Evolutionary conservation across 352 stramenopile genomes (phyloP), one percentile per base, ranked within the genome.

Genomic region (Phytophthora citricola): DNA sequence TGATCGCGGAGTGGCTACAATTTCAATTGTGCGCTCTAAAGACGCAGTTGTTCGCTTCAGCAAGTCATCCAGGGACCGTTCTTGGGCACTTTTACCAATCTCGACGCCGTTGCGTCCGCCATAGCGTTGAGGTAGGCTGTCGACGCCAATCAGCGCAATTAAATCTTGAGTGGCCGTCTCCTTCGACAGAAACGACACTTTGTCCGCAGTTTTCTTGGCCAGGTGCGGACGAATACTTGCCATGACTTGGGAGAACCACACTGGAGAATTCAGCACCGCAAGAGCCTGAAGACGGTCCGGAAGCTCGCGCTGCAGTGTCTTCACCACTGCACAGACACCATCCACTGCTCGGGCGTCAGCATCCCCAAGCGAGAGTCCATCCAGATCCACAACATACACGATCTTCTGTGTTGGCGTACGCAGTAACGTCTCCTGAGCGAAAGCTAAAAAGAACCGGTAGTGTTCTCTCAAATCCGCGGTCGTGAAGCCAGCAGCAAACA

Each of bases 221-320:
- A 94, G 58, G 20, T 75, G 73, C 2, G 79, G 76, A 26, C 78
- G 78, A 44, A 94, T 63, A 17, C 55, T 70, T 2, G 78, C 70
- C 83, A 92, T 90, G 10, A 92, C 84, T 55, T 94, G 84, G 9
- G 86, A 92, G 57, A 94, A 94, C 86, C 86, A 94, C 31, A 92
- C 81, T 0, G 86, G 86, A 0, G 83, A 68, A 26, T 94, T 92
- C 9, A 92, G 66, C 34, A 94, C 83, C 1, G 79, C 79, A 0
- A 94, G 47, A 1, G 82, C 58, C 29, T 87, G 69, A 10, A 94
- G 55, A 29, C 78, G 82, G 40, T 92, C 84, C 0, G 86, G 86
- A 26, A 94, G 81, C 17, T 86, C 76, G 6, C 76, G 75, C 50
- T 92, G 82, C 8, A 94, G 17, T 11, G 76, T 78, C 12, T 74